Evolutionary conservation across 345 rosid species (phyloP).

Genomic region (Passiflora organensis): DNA sequence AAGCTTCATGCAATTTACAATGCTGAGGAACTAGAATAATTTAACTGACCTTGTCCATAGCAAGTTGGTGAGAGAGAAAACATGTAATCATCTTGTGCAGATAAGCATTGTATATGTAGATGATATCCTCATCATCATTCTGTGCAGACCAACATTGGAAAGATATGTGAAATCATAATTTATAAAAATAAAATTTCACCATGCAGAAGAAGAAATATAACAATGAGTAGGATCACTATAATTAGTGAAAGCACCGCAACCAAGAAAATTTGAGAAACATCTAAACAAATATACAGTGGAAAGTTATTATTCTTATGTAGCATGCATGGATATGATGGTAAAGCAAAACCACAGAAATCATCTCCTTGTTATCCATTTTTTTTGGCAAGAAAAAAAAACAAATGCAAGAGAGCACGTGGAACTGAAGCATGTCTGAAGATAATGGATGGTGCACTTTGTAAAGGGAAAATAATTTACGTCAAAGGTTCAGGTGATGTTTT

Average conservation of each 20-base stretch:
- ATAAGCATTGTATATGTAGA: constrained; percentile 87
- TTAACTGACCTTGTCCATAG: constrained; percentile 78
- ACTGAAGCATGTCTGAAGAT: no score
- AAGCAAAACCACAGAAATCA: no score
- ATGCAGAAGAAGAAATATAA: not conserved
- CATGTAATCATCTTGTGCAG: constrained; percentile 84
- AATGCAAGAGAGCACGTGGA: no score
- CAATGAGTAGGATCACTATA: not conserved
- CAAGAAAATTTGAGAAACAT: no score
- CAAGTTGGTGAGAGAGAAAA: constrained; percentile 81
- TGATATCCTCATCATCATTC: constrained; percentile 81
- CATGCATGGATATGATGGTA: no score
- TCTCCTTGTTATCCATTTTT: no score
- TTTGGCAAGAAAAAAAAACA: no score
- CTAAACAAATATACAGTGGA: no score
- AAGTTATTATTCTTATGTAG: no score
- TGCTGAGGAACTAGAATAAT: constrained; percentile 6
- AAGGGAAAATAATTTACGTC: no score
- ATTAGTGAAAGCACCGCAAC: not conserved
- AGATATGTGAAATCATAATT: not conserved
- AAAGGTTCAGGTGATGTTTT: no score
- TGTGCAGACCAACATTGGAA: constrained; percentile 12
- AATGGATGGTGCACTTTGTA: no score
- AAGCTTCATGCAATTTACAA: not conserved
- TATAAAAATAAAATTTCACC: not conserved